phyloP scores from a whole-genome alignment of 768 basidiomycete genomes.

The Austroboletus eburneus region DNA sequence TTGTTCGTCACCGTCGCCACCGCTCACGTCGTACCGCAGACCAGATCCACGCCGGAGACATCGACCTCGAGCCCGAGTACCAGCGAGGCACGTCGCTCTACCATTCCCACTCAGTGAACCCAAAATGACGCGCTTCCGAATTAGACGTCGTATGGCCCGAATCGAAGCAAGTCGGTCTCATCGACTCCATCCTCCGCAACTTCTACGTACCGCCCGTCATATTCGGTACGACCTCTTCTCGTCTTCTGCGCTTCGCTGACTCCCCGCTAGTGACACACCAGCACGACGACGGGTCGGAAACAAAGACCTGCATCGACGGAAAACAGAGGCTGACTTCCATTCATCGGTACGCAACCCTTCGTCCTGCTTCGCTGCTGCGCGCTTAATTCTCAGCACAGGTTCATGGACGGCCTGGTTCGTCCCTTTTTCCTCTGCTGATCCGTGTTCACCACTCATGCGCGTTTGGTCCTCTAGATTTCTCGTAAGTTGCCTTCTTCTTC shows the following conservation, averaged over 20 bases:
- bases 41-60: constrained; percentile 58
- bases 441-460: constrained; percentile 3
- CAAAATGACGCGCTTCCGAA: not conserved
- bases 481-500: constrained; percentile 34
- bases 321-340: constrained; percentile 81
- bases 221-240: constrained; percentile 45
- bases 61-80: constrained; percentile 73
- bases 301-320: constrained; percentile 70
- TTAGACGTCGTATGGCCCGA: constrained; percentile 79
- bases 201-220: constrained; percentile 80
- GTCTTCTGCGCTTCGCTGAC: not conserved
- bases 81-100: constrained; percentile 54
- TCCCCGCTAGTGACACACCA: constrained; percentile 42
- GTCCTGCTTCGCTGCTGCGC: not conserved
- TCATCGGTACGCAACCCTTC: constrained; percentile 44
- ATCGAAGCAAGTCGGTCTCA: constrained; percentile 65
- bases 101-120: not conserved
- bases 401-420: constrained; percentile 67
- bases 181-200: constrained; percentile 76
- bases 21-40: constrained; percentile 45
- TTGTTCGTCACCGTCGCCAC: not conserved
- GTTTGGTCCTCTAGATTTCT: constrained; percentile 43
- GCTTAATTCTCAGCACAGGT: constrained; percentile 35
- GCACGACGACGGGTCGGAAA: constrained; percentile 60
- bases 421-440: constrained; percentile 1